Percentiles rank a stretch among this genome's conserved stretches.
phyloP scores from a whole-genome alignment of 1,284 basidiomycete genomes.

The Pholiota adiposa region DNA sequence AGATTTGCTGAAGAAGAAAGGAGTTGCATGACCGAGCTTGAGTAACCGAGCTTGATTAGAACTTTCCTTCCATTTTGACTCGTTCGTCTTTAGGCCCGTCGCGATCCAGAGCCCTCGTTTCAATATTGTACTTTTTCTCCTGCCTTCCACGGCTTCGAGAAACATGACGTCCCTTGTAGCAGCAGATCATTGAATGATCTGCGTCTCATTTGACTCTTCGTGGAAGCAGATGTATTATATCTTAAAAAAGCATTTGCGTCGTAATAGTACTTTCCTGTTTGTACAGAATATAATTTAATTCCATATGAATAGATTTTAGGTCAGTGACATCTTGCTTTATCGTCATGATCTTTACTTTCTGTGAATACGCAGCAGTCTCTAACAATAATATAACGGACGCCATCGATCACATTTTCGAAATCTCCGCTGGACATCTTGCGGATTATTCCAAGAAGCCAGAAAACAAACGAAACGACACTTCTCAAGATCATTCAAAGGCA shows the following conservation, averaged over 20 bases:
- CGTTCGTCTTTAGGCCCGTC: neutral
- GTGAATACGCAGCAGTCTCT: no score
- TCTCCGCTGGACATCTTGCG: neutral
- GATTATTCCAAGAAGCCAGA: constrained; percentile 2
- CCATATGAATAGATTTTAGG: neutral
- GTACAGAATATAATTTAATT: constrained; percentile 7
- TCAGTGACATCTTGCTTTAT: no score
- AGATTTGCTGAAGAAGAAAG: constrained; percentile 41
- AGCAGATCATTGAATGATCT: constrained; percentile 4
- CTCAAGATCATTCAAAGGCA: constrained; percentile 22
- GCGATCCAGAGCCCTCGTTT: neutral
- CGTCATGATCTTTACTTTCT: no score
- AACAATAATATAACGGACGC: no score
- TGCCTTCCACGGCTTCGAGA: neutral
- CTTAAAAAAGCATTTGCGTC: neutral
- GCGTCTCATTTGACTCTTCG: neutral
- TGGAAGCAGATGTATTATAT: neutral
- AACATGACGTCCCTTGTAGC: neutral
- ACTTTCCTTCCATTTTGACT: neutral
- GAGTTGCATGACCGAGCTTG: constrained; percentile 16
- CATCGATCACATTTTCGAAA: neutral
- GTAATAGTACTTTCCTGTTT: neutral
- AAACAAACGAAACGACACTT: neutral
- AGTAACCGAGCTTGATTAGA: neutral
- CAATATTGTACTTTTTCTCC: neutral